phyloP scores from a whole-genome alignment of 192 early-diverging fungal species.

The Backusella liffmaniae region DNA sequence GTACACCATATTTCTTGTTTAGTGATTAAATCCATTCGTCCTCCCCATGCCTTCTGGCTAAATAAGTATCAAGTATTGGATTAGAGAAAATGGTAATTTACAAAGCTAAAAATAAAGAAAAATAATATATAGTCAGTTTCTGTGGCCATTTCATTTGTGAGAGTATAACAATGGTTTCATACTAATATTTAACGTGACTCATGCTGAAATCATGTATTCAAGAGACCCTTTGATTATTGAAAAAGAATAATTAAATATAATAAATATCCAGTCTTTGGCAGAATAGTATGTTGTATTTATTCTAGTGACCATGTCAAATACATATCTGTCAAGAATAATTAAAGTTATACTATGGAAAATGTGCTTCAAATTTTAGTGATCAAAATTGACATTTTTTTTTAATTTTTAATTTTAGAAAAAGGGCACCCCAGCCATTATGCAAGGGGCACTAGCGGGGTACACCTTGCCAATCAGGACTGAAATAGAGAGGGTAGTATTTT shows the following conservation, averaged over 20 bases:
- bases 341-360: neutral
- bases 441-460: conserved; percentile 6
- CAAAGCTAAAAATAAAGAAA: neutral
- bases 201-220: neutral
- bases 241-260: neutral
- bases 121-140: neutral
- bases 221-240: neutral
- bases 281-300: neutral
- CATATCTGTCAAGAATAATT: neutral
- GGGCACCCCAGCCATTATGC: neutral
- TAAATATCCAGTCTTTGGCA: neutral
- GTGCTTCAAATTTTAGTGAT: neutral
- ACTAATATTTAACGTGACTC: neutral
- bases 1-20: neutral
- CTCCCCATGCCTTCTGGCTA: conserved; percentile 3
- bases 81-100: neutral
- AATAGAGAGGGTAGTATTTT: neutral
- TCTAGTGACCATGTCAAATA: neutral
- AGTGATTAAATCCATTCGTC: neutral
- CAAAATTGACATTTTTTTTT: neutral
- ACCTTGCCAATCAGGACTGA: neutral
- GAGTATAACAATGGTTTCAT: neutral
- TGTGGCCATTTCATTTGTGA: neutral
- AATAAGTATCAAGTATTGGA: neutral
- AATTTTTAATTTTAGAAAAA: neutral